Evolutionary conservation across 257 asterid genomes (phyloP).

Genomic region (Haberlea rhodopensis): DNA sequence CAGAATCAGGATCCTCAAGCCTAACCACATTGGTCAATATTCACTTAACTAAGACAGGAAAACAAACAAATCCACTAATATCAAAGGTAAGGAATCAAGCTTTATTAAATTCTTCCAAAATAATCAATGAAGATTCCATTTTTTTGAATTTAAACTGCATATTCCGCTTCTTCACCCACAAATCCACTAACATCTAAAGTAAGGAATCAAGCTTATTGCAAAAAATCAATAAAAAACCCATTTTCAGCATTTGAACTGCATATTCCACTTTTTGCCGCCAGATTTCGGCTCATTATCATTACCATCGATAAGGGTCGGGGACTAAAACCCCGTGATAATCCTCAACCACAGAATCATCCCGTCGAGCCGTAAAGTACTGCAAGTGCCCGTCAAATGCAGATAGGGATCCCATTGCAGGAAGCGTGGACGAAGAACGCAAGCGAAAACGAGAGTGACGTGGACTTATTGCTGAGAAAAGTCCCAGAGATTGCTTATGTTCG

Average conservation of each 20-base stretch:
- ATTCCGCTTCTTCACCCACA: too few relatives aligned
- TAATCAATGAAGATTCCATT: background rate
- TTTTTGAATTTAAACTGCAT: too few relatives aligned
- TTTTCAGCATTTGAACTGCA: background rate
- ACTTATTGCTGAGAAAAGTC: background rate
- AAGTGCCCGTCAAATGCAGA: conserved; percentile 29
- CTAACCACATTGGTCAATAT: conserved; percentile 28
- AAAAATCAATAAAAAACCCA: background rate
- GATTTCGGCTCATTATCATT: too few relatives aligned
- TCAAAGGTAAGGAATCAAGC: background rate
- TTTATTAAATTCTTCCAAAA: background rate
- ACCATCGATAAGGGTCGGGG: conserved; percentile 82
- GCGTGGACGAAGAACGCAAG: background rate
- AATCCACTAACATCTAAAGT: too few relatives aligned
- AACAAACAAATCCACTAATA: background rate
- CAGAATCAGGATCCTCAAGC: conserved; percentile 72
- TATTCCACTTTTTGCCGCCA: too few relatives aligned
- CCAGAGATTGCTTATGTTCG: background rate
- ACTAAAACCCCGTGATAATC: conserved; percentile 55
- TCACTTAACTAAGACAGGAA: background rate
- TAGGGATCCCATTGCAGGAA: conserved; percentile 53
- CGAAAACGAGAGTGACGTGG: background rate
- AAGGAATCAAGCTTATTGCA: too few relatives aligned
- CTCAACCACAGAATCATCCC: conserved; percentile 61
- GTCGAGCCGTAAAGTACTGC: conserved; percentile 51